Percentiles rank a stretch among this genome's conserved stretches.
These are phyloP conservation scores for Gautieria morchelliformis DNA, from an alignment of 768 basidiomycete genomes.

Conservation along the genomic window DNA sequence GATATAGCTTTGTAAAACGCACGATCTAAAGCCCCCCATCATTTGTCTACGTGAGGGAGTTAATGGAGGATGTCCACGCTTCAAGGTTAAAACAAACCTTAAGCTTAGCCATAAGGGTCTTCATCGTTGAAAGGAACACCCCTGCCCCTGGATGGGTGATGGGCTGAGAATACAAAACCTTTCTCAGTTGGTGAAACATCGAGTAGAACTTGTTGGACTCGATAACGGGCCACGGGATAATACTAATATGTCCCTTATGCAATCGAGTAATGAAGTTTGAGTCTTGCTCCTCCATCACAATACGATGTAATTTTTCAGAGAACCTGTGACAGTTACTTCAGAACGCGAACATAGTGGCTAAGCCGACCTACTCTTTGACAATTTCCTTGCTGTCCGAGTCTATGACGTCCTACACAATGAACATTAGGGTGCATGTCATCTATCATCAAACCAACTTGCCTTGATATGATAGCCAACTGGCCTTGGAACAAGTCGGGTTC, in stretches of 20 bases:
- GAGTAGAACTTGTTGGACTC: constrained; percentile 52
- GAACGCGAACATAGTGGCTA: neutral
- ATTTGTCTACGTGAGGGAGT: constrained; percentile 33
- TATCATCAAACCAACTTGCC: constrained; percentile 18
- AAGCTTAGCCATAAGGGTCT: constrained; percentile 58
- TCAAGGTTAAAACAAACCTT: constrained; percentile 30
- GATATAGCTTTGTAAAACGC: constrained; percentile 14
- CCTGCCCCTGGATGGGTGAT: constrained; percentile 42
- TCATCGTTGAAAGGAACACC: constrained; percentile 48
- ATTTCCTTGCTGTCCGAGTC: constrained; percentile 54
- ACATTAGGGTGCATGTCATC: no score
- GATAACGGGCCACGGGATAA: constrained; percentile 62
- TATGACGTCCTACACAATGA: constrained; percentile 44
- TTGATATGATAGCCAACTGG: constrained; percentile 52
- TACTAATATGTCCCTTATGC: constrained; percentile 44
- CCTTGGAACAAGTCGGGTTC: constrained; percentile 50
- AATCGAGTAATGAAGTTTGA: constrained; percentile 54
- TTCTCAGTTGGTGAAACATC: constrained; percentile 40
- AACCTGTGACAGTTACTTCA: constrained; percentile 28
- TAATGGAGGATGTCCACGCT: neutral
- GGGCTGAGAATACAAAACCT: constrained; percentile 36
- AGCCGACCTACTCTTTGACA: constrained; percentile 37
- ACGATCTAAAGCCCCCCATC: constrained; percentile 64
- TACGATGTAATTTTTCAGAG: constrained; percentile 45
- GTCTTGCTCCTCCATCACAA: constrained; percentile 52